phyloP scores from a whole-genome alignment of 345 rosid genomes.

The Clarkia xantiana region DNA sequence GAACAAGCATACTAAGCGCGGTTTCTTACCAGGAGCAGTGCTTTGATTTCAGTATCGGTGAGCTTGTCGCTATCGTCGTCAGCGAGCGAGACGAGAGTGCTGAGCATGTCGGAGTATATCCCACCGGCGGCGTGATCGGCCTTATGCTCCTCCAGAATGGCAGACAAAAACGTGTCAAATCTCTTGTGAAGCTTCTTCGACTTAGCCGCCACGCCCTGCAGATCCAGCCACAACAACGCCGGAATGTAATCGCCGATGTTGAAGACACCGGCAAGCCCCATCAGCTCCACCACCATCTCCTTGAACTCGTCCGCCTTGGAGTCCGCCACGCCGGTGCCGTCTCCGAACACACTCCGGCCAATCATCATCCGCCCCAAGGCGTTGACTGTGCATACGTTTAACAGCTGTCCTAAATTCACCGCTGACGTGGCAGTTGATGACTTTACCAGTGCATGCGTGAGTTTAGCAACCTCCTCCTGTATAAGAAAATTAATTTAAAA shows the following conservation, averaged over 20 bases:
- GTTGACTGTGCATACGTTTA: slow-evolving; percentile 55
- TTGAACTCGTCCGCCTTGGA: slow-evolving; percentile 71
- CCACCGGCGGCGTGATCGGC: slow-evolving; percentile 7
- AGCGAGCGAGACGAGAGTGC: slow-evolving; percentile 44
- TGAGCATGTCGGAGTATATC: slow-evolving; percentile 34
- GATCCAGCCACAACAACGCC: slow-evolving; percentile 59
- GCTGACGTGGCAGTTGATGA: slow-evolving; percentile 11
- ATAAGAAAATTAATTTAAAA: too few species aligned
- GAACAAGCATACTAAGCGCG: too few species aligned
- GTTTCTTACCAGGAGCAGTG: slow-evolving; percentile 62
- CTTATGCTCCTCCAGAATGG: slow-evolving; percentile 53
- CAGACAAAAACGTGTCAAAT: slow-evolving; percentile 49
- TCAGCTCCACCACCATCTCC: slow-evolving; percentile 77
- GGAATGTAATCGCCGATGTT: slow-evolving; percentile 84
- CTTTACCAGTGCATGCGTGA: slow-evolving; percentile 29
- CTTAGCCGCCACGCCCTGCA: slow-evolving; percentile 67
- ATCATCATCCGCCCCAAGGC: slow-evolving; percentile 73
- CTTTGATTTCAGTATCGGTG: slow-evolving; percentile 78
- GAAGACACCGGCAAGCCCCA: slow-evolving; percentile 71
- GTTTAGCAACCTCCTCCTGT: slow-evolving; percentile 49
- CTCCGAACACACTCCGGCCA: slow-evolving; percentile 53
- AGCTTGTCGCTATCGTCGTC: slow-evolving; percentile 43
- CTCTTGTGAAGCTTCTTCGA: slow-evolving; percentile 78
- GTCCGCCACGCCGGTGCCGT: slow-evolving; percentile 36
- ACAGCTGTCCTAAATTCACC: slow-evolving; percentile 47